phyloP scores from a whole-genome alignment of 2,329 filamentous ascomycete genomes.

The Trichoderma sp. region DNA sequence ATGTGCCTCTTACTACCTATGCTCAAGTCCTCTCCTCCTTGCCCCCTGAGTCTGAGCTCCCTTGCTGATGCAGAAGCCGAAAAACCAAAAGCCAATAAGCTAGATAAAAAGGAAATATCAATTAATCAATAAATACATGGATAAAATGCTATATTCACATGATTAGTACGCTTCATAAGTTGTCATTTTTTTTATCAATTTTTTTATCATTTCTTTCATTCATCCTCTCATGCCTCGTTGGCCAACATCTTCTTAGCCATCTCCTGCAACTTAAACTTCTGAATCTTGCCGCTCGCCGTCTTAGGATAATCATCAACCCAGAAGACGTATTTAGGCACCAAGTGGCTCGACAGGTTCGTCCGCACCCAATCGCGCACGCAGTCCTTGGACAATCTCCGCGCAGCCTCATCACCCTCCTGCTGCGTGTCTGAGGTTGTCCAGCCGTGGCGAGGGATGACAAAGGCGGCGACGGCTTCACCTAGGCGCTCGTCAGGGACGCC shows the following conservation, averaged over 20 bases:
- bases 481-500: slow-evolving; percentile 80
- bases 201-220: neutral
- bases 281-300: slow-evolving; percentile 95
- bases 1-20: neutral
- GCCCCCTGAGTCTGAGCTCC: neutral
- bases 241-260: slow-evolving; percentile 49
- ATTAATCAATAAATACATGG: neutral
- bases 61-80: neutral
- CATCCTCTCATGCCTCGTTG: neutral
- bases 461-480: slow-evolving; percentile 85
- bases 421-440: slow-evolving; percentile 31
- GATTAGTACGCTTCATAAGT: neutral
- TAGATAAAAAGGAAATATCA: neutral
- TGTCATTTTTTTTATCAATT: neutral
- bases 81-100: neutral
- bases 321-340: slow-evolving; percentile 89
- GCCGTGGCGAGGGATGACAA: slow-evolving; percentile 60
- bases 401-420: slow-evolving; percentile 30
- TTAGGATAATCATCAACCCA: slow-evolving; percentile 85
- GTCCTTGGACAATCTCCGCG: slow-evolving; percentile 50
- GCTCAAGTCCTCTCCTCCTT: neutral
- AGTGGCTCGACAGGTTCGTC: slow-evolving; percentile 66
- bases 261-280: slow-evolving; percentile 85
- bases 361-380: slow-evolving; percentile 73
- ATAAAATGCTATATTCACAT: neutral